Conservation (phyloP, 2,329 filamentous ascomycete genomes). For the Plectosphaerella plurivora region DNA sequence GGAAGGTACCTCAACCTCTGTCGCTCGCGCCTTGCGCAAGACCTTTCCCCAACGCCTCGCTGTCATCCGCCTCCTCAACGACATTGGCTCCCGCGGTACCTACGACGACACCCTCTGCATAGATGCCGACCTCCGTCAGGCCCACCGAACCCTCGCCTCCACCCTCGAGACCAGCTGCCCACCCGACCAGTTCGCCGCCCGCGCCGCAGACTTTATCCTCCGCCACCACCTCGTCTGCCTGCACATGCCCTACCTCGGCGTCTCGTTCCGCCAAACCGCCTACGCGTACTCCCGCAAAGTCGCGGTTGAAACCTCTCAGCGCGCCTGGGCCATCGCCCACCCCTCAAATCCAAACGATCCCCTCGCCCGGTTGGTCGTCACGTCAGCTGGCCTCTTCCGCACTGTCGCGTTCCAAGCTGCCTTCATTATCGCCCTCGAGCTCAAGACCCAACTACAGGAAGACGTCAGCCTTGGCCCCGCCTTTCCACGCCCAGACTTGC, state of each 20-base stretch:
- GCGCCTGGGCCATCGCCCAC: conserved; percentile 15
- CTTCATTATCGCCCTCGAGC: conserved; percentile 39
- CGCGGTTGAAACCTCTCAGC: conserved; percentile 35
- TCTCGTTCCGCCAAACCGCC: conserved; percentile 37
- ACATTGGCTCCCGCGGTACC: conserved; percentile 23
- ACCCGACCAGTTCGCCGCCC: not conserved
- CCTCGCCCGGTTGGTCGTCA: conserved; percentile 27
- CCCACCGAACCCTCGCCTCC: not conserved
- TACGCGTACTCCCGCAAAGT: conserved; percentile 52
- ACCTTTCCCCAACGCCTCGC: conserved; percentile 38
- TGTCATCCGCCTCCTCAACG: conserved; percentile 37
- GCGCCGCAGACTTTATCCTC: not conserved
- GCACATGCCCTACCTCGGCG: conserved; percentile 44
- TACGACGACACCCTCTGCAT: conserved; percentile 42
- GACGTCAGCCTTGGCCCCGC: conserved; percentile 24
- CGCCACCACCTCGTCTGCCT: conserved; percentile 41
- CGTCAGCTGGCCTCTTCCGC: conserved; percentile 36
- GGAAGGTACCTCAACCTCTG: conserved; percentile 35
- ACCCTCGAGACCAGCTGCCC: not conserved
- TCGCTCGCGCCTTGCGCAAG: conserved; percentile 34
- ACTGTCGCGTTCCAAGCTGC: conserved; percentile 32
- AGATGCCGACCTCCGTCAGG: conserved; percentile 29
- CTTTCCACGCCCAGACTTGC: conserved; percentile 24
- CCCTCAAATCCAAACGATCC: not conserved
- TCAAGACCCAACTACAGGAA: conserved; percentile 39